Percentiles rank a stretch among this genome's conserved stretches.
These are phyloP conservation scores for Gracilaria domingensis DNA, from an alignment of 23 red algal species.

Conservation along the genomic window DNA sequence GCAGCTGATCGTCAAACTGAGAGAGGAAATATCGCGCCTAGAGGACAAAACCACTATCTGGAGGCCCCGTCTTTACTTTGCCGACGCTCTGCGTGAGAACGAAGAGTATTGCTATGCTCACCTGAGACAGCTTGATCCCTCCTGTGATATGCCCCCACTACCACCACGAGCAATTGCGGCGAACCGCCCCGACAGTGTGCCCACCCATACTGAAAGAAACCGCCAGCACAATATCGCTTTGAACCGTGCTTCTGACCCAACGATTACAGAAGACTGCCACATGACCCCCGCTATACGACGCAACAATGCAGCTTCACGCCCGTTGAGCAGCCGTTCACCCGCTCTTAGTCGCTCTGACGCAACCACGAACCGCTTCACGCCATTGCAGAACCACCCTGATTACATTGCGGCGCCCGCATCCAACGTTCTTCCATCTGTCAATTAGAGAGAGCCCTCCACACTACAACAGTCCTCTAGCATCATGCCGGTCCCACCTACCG, in stretches of 20 bases:
- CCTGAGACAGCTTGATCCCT: neutral
- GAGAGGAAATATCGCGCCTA: neutral
- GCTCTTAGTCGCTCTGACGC: too few relatives aligned
- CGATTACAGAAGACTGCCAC: too few relatives aligned
- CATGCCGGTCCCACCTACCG: constrained; percentile 2
- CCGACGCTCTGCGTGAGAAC: neutral
- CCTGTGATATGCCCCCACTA: neutral
- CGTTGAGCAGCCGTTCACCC: too few relatives aligned
- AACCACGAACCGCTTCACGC: neutral
- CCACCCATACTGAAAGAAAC: too few relatives aligned
- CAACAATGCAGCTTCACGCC: too few relatives aligned
- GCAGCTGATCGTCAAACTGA: too few relatives aligned
- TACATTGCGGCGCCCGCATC: neutral
- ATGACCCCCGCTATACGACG: too few relatives aligned
- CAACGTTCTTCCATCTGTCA: neutral
- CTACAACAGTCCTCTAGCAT: neutral
- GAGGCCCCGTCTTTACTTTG: neutral
- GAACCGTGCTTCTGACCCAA: too few relatives aligned
- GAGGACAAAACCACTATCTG: neutral
- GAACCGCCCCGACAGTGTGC: too few relatives aligned
- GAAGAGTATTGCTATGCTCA: neutral
- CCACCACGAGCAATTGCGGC: neutral
- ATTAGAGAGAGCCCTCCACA: neutral
- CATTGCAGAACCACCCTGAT: neutral
- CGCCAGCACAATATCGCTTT: too few relatives aligned